These are phyloP conservation scores for Kodamaea sp. DNA, from an alignment of 1,139 yeast species.

Conservation along the genomic window DNA sequence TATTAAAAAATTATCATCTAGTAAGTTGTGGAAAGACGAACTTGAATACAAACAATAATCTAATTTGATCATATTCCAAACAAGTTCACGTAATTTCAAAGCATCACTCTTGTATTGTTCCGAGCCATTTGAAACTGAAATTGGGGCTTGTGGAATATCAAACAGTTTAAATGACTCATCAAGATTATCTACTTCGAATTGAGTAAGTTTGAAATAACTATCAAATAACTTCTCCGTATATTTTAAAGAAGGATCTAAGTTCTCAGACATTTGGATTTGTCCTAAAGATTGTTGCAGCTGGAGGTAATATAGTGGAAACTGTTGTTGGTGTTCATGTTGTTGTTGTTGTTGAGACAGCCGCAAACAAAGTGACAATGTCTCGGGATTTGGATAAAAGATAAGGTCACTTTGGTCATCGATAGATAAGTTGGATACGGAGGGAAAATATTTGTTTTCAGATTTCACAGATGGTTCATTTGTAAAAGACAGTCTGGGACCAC, in stretches of 20 bases:
- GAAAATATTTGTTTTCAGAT: too few species aligned
- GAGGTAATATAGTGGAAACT: neutral
- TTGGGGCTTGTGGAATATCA: conserved; percentile 21
- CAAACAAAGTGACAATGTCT: too few species aligned
- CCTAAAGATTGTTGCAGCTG: neutral
- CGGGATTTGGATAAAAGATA: too few species aligned
- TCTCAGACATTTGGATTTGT: neutral
- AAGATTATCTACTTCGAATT: conserved; percentile 27
- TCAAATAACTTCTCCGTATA: conserved; percentile 1
- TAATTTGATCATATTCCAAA: conserved; percentile 33
- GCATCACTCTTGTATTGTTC: conserved; percentile 20
- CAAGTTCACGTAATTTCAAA: conserved; percentile 25
- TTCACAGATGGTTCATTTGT: too few species aligned
- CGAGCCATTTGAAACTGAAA: conserved; percentile 5
- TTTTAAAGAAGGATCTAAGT: neutral
- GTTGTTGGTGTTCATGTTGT: neutral
- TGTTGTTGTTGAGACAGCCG: neutral
- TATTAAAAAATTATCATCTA: conserved; percentile 6
- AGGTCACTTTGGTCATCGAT: neutral
- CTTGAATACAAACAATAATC: conserved; percentile 19
- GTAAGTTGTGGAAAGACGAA: conserved; percentile 17
- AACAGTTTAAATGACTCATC: conserved; percentile 22
- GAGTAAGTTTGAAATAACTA: conserved; percentile 17
- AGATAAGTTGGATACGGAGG: conserved; percentile 1
- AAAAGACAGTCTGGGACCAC: too few species aligned